Conservation (phyloP, 2,329 filamentous ascomycete genomes). For the Xylaria sp. region DNA sequence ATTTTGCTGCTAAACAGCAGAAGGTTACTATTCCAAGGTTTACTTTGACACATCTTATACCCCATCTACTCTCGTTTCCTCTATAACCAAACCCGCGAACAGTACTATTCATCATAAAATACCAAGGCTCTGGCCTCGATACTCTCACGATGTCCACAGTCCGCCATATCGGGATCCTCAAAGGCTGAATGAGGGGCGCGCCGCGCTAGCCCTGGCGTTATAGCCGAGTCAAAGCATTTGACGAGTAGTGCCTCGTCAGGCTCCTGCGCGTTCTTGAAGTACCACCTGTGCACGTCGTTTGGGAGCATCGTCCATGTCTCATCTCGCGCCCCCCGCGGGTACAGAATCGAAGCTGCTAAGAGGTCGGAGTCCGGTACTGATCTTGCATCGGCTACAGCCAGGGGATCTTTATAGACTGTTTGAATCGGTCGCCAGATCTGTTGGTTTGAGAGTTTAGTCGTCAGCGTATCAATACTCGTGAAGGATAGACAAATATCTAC, state of each 20-base stretch:
- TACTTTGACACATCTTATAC: not conserved
- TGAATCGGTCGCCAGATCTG: slow-evolving; percentile 60
- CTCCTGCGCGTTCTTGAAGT: slow-evolving; percentile 60
- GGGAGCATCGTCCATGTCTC: slow-evolving; percentile 54
- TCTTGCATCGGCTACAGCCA: slow-evolving; percentile 54
- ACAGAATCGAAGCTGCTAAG: slow-evolving; percentile 51
- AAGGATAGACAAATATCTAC: not conserved
- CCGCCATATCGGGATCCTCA: slow-evolving; percentile 57
- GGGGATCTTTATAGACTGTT: slow-evolving; percentile 56
- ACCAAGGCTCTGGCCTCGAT: slow-evolving; percentile 66
- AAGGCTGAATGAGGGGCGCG: slow-evolving; percentile 66
- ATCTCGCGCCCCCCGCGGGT: slow-evolving; percentile 47
- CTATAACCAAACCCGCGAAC: not conserved
- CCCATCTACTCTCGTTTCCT: not conserved
- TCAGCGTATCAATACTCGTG: not conserved
- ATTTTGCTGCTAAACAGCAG: not conserved
- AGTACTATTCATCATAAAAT: slow-evolving; percentile 53
- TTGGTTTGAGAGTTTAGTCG: slow-evolving; percentile 17
- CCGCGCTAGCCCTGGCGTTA: slow-evolving; percentile 58
- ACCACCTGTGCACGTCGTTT: slow-evolving; percentile 58
- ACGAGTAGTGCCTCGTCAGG: slow-evolving; percentile 65
- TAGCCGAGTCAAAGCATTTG: slow-evolving; percentile 67
- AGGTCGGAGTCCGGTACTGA: slow-evolving; percentile 54
- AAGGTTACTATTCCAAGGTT: not conserved
- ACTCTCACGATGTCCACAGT: slow-evolving; percentile 59